These are phyloP conservation scores for Cubamyces lactineus DNA, from an alignment of 768 basidiomycete genomes.

Conservation along the genomic window DNA sequence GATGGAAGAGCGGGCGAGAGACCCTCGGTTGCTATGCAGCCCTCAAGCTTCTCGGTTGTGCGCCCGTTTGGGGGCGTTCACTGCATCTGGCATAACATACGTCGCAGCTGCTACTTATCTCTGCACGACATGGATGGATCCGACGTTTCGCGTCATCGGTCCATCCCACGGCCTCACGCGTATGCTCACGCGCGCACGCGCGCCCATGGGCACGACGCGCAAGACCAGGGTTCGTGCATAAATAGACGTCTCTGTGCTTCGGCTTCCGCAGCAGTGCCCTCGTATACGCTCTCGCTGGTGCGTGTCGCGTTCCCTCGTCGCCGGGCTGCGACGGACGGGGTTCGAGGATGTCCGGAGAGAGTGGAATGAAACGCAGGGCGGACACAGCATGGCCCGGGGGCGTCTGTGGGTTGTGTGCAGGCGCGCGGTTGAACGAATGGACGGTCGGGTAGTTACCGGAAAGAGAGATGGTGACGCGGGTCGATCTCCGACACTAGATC, in stretches of 20 bases:
- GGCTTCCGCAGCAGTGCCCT: constrained; percentile 14
- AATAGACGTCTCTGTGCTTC: constrained; percentile 12
- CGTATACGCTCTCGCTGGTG: too few species aligned
- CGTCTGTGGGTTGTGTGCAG: neutral
- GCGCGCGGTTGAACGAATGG: neutral
- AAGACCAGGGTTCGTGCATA: constrained; percentile 19
- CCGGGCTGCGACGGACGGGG: neutral
- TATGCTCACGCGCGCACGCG: neutral
- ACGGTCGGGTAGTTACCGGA: neutral
- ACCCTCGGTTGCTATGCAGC: constrained; percentile 24
- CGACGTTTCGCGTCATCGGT: too few species aligned
- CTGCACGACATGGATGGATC: too few species aligned
- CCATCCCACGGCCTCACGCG: neutral
- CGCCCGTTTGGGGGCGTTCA: constrained; percentile 16
- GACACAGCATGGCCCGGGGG: neutral
- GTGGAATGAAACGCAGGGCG: constrained; percentile 9
- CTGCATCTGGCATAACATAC: neutral
- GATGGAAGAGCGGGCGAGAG: neutral
- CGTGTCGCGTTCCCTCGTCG: neutral
- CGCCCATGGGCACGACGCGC: neutral
- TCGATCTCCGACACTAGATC: constrained; percentile 21
- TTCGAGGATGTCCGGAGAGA: neutral
- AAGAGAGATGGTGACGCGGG: constrained; percentile 8
- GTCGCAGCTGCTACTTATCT: too few species aligned
- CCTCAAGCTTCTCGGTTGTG: constrained; percentile 15